Base-by-base conservation (phyloP, 2,329 filamentous ascomycete species). In the Trichophyton schoenleinii region DNA sequence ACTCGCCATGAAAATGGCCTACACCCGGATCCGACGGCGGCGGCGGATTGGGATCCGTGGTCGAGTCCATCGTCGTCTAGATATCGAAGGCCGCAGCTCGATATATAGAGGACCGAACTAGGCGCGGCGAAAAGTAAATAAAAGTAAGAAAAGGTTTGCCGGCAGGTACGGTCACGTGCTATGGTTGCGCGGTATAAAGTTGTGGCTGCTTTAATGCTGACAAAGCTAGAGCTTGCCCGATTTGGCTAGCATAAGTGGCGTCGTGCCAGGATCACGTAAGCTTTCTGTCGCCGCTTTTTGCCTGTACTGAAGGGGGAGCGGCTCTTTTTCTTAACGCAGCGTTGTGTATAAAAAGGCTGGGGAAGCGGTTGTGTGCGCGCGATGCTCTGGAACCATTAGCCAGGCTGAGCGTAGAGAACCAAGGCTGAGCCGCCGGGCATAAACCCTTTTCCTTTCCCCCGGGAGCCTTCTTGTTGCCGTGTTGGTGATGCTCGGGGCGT, bases 51-150 rank as follows among this genome's bases (percentile, higher is more conserved):
- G 69, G 68, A 64, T 62, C 62, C 25, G 63, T 57, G 25, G 63
- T 63, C 9, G 59, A 71, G 65, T 75, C 73, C 73, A 75, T 75
- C 58, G 34, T 41, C 34, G 55, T 34, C 8, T 22, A 20, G 8
- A 34, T 11, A 11, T n/a, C 11, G 18, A n/a, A 25, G 49, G 41
- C 41, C 41, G 41, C 15, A 44, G 41, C n/a, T 20, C 44, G 18
- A 25, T 22, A 48, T 48, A 48, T 46, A 20, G 18, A 48, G 22
- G 6, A 4, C n/a, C 9, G 20, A 48, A 20, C 20, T 48, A 48
- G 25, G 8, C 6, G 34, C 34, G 34, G 34, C 34, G 34, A 38
- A 48, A 48, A 48, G 41, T 44, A 44, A 44, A 44, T 44, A 44
- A 44, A 31, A 38, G 34, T 38, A 38, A 18, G 28, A 31, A 44